Percentiles rank a stretch among this genome's conserved stretches.
These are phyloP conservation scores for Nannizziopsis barbatae DNA, from an alignment of 2,329 filamentous ascomycete species.

Conservation along the genomic window DNA sequence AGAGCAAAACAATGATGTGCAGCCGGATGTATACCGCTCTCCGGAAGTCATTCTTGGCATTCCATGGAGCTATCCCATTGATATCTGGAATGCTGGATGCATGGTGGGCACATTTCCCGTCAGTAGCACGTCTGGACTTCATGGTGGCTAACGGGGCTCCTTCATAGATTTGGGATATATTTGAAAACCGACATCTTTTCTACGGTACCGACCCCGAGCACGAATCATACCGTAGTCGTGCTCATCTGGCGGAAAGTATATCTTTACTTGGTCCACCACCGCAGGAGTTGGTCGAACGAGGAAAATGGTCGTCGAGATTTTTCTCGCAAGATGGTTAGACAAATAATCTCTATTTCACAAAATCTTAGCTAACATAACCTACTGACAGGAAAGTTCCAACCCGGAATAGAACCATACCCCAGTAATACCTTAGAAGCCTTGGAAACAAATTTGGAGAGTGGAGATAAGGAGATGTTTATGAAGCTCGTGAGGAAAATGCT, in stretches of 20 bases:
- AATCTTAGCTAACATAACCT: neutral
- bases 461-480: constrained; percentile 16
- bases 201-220: constrained; percentile 30
- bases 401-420: neutral
- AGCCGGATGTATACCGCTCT: constrained; percentile 29
- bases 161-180: constrained; percentile 35
- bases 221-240: constrained; percentile 33
- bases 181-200: constrained; percentile 38
- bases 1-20: constrained; percentile 3
- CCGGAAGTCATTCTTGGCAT: constrained; percentile 39
- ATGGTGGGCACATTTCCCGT: constrained; percentile 7
- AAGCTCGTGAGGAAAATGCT: constrained; percentile 18
- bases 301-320: constrained; percentile 12
- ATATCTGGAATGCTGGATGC: constrained; percentile 43
- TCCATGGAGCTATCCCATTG: constrained; percentile 38
- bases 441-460: constrained; percentile 11
- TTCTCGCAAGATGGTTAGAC: neutral
- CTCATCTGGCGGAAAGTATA: constrained; percentile 41
- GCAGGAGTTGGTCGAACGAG: constrained; percentile 24
- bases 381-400: neutral
- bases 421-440: constrained; percentile 12
- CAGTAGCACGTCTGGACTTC: no score
- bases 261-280: constrained; percentile 37
- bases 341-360: no score
- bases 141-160: constrained; percentile 8